Evolutionary conservation across 164 flowering plant genomes (phyloP), one percentile per base, ranked within the genome.

Genomic region (Vitis rupestris): DNA sequence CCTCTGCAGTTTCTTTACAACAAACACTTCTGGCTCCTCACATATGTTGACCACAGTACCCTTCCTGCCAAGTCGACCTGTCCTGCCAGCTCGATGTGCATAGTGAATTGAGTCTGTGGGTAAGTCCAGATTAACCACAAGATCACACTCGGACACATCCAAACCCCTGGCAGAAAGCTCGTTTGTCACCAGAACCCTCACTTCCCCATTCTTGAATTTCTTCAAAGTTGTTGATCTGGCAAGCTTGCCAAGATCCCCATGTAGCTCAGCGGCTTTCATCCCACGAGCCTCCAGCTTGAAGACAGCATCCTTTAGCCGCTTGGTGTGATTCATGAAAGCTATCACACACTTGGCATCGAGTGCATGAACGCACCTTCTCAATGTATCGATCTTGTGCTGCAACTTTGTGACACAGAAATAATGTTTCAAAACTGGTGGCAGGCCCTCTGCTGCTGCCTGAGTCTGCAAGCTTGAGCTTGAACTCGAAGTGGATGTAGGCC

Each of bases 131-230:
- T 96, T 91, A 52, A 90, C 99, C 71, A 95, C 99, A 58, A 95
- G 93, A 79, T 95, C 98, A 76, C 98, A 95, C 79, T 95, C 93
- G 2, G 93, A 76, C 50, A 95, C 84, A 77, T 95, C 99, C 75
- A 95, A 83, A 63, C 99, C 99, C 74, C 99, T 87, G 1, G 99
- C 99, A 15, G 99, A 92, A 11, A 95, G 87, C 81, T 95, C 99
- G 74, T 95, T 93, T n/a, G 99, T 95, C 62, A 95, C 90, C 61
- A 95, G 80, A 63, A 95, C 88, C 77, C 99, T 83, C 71, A 91
- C 74, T 52, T 90, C 91, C 48, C 98, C 97, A 50, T 74, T 77
- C 79, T 89, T 95, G 79, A 95, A 95, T 54, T 86, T 91, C 74
- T 88, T 93, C 74, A 95, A 61, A 60, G 86, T 83, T 29, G 97